phyloP scores from a whole-genome alignment of 1,284 basidiomycete species.

The Tylopilus orsonianus region DNA sequence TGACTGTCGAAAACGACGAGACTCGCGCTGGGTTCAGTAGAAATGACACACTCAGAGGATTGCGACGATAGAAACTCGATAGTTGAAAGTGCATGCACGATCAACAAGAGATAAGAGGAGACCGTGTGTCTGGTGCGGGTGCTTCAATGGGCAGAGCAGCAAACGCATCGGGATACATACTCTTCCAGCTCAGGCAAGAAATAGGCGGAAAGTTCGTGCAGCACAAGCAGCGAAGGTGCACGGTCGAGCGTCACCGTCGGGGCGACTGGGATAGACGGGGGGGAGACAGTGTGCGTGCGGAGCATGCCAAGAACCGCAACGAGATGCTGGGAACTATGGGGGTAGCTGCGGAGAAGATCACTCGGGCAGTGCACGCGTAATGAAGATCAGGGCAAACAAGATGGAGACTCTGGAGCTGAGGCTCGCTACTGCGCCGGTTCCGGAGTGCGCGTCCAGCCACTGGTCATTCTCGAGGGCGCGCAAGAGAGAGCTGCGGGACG shows the following conservation, averaged over 20 bases:
- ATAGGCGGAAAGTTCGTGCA: slow-evolving; percentile 65
- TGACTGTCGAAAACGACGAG: slow-evolving; percentile 63
- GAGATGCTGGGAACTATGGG: slow-evolving; percentile 59
- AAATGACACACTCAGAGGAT: slow-evolving; percentile 18
- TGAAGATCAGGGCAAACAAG: slow-evolving; percentile 45
- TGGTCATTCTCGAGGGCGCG: slow-evolving; percentile 50
- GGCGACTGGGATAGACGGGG: slow-evolving; percentile 22
- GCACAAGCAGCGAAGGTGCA: slow-evolving; percentile 54
- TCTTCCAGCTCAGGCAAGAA: slow-evolving; percentile 40
- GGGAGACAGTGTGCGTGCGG: slow-evolving; percentile 34
- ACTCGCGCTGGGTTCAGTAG: slow-evolving; percentile 15
- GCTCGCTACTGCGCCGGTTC: slow-evolving; percentile 41
- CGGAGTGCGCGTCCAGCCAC: slow-evolving; percentile 50
- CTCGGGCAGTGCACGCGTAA: slow-evolving; percentile 6
- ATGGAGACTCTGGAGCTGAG: slow-evolving; percentile 50
- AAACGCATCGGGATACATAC: slow-evolving; percentile 26
- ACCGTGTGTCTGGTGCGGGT: slow-evolving; percentile 29
- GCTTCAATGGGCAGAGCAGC: slow-evolving; percentile 1
- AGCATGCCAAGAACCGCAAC: slow-evolving; percentile 55
- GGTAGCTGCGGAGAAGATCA: slow-evolving; percentile 50
- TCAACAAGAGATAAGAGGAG: slow-evolving; percentile 35
- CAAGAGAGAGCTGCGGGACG: slow-evolving; percentile 44
- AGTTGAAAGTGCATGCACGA: slow-evolving; percentile 33
- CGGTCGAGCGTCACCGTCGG: slow-evolving; percentile 43
- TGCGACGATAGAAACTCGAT: slow-evolving; percentile 27